phyloP scores from a whole-genome alignment of 129 eudicot species.

The Gnaphalium uliginosum region DNA sequence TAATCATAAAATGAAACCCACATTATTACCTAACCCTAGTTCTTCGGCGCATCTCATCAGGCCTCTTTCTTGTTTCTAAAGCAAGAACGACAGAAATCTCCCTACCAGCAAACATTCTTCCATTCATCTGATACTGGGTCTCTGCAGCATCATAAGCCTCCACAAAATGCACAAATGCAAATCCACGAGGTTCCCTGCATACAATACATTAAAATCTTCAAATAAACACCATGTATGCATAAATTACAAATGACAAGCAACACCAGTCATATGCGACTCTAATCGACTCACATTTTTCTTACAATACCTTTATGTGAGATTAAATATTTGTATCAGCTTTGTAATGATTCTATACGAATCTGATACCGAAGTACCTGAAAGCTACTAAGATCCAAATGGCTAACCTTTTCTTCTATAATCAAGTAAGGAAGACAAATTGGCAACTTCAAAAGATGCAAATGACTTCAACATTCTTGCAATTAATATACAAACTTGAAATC shows the following conservation, averaged over 20 bases:
- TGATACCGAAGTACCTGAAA: constrained; percentile 33
- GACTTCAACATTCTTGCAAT: constrained; percentile 61
- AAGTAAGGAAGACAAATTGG: constrained; percentile 53
- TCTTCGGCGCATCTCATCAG: constrained; percentile 76
- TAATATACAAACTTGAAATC: constrained; percentile 48
- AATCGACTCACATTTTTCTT: constrained; percentile 12
- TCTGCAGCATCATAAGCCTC: constrained; percentile 73
- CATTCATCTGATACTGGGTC: constrained; percentile 74
- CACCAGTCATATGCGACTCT: constrained; percentile 24
- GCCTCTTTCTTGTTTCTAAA: constrained; percentile 66
- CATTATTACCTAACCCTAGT: constrained; percentile 49
- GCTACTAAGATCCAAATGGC: constrained; percentile 46
- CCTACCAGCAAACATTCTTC: constrained; percentile 67
- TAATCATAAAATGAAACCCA: not conserved
- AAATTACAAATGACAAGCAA: constrained; percentile 12
- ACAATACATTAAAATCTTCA: not conserved
- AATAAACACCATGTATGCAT: not conserved
- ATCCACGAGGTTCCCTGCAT: constrained; percentile 79
- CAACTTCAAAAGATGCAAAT: constrained; percentile 64
- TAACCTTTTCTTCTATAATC: constrained; percentile 64
- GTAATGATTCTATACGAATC: constrained; percentile 36
- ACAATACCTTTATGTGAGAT: constrained; percentile 37
- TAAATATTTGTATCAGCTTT: constrained; percentile 33
- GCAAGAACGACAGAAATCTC: constrained; percentile 76
- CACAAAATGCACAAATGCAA: constrained; percentile 82